phyloP scores from a whole-genome alignment of 1,284 basidiomycete species.

The Retiboletus flavoniger region DNA sequence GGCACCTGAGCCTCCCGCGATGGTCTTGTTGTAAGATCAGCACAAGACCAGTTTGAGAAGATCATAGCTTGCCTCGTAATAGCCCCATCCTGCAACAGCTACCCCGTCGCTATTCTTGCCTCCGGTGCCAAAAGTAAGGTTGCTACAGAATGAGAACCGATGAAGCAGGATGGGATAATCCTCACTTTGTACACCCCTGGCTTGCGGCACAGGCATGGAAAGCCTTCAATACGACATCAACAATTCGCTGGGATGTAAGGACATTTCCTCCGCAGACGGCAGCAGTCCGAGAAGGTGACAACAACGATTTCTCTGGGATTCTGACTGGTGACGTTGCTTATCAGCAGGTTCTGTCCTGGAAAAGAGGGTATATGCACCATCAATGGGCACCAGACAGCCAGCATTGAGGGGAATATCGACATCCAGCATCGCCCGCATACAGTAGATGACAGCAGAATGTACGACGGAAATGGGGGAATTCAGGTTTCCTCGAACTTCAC shows the following conservation, averaged over 20 bases:
- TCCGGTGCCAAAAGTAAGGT: slow-evolving; percentile 88
- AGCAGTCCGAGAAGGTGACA: slow-evolving; percentile 82
- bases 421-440: slow-evolving; percentile 90
- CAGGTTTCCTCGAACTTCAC: slow-evolving; percentile 86
- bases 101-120: slow-evolving; percentile 83
- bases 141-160: slow-evolving; percentile 46
- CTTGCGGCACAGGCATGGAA: slow-evolving; percentile 92
- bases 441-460: slow-evolving; percentile 93
- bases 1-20: slow-evolving; percentile 91
- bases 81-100: slow-evolving; percentile 84
- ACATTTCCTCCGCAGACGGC: slow-evolving; percentile 95
- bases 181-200: slow-evolving; percentile 90
- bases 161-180: slow-evolving; percentile 3
- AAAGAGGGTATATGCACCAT: slow-evolving; percentile 46
- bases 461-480: slow-evolving; percentile 89
- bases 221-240: slow-evolving; percentile 92
- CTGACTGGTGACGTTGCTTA: slow-evolving; percentile 49
- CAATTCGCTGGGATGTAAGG: slow-evolving; percentile 89
- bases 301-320: slow-evolving; percentile 78
- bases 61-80: slow-evolving; percentile 73
- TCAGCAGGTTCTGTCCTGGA: slow-evolving; percentile 3
- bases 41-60: not conserved
- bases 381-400: slow-evolving; percentile 82
- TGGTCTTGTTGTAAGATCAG: slow-evolving; percentile 56
- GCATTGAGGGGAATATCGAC: slow-evolving; percentile 93